Base-by-base conservation (phyloP, 139 green algal genomes). In the Pedinophyceae sp. region DNA sequence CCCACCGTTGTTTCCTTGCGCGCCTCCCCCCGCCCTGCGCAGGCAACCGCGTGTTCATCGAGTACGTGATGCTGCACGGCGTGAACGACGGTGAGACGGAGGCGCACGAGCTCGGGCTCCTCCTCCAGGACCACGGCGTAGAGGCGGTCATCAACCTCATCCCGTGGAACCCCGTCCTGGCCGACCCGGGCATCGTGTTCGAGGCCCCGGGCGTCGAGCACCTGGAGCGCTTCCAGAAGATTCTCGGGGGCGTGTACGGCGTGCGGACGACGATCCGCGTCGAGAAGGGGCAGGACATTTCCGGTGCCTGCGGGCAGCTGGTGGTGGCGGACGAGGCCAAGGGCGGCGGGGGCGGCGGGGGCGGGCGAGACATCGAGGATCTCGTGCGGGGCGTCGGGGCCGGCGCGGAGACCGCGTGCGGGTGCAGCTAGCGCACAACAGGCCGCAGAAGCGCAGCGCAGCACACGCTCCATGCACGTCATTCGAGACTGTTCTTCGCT, bases 21-120 rank as follows among this genome's bases (percentile, higher is more conserved):
- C n/a, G n/a, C n/a, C n/a, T n/a, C n/a, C n/a, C n/a, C n/a, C n/a
- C n/a, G n/a, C n/a, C n/a, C n/a, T n/a, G n/a, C n/a, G n/a, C n/a
- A n/a, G 45, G 45, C 18, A 5, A 23, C 13, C 13, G 45, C 18
- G 45, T 50, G 13, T 27, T 50, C 18, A 20, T 50, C 45, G 45
- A 50, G 45, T 50, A 50, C 45, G n/a, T 50, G 18, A 5, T 25
- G 13, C 18, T 50, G 18, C 45, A 50, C 45, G 45, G 45, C 18
- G 45, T 25, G 18, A 50, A 50, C 45, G n/a, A 27, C 45, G 45
- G 13, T 20, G 5, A 26, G 18, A 25, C 13, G 7, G 13, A 23
- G 45, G 45, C n/a, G 13, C 45, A 20, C 13, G 45, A 50, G 18
- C 45, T 50, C n/a, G 45, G 13, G 45, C 10, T 19, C 34, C 34